A percentile compares a stretch with the other conserved stretches of the same genome.
These are phyloP conservation scores for Boletus rubescentipes DNA, from an alignment of 768 basidiomycete species.

Conservation along the genomic window DNA sequence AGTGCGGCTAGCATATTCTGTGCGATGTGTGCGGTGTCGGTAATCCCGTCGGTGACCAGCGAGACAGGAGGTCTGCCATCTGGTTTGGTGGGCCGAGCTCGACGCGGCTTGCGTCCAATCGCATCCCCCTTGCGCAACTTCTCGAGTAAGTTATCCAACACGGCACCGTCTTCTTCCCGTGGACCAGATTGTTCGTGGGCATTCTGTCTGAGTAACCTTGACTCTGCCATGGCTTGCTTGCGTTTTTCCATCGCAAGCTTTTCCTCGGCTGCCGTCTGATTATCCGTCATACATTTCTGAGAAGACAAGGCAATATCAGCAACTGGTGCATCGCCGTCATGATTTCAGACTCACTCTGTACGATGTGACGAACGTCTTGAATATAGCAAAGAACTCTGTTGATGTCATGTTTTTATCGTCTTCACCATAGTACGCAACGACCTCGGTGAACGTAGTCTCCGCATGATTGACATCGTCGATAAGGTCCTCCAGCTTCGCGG, in stretches of 20 bases:
- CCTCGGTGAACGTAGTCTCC: conserved; percentile 79
- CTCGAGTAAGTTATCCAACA: conserved; percentile 70
- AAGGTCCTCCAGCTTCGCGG: conserved; percentile 74
- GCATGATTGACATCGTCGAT: conserved; percentile 86
- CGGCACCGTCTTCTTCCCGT: conserved; percentile 55
- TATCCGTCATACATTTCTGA: conserved; percentile 87
- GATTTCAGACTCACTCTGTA: conserved; percentile 57
- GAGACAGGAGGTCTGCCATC: conserved; percentile 31
- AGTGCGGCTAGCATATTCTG: conserved; percentile 74
- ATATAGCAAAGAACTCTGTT: conserved; percentile 92
- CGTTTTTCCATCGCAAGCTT: conserved; percentile 66
- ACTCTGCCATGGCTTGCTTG: conserved; percentile 63
- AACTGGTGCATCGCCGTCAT: neutral
- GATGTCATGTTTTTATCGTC: conserved; percentile 85
- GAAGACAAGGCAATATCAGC: conserved; percentile 6
- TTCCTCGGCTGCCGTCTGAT: conserved; percentile 73
- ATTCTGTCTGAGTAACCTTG: conserved; percentile 55
- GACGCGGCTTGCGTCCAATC: conserved; percentile 54
- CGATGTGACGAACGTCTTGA: conserved; percentile 95
- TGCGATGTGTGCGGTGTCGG: conserved; percentile 53
- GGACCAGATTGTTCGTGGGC: conserved; percentile 40
- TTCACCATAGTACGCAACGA: conserved; percentile 90
- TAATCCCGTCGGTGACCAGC: conserved; percentile 27
- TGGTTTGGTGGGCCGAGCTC: conserved; percentile 40
- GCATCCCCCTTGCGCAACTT: conserved; percentile 71